Percentiles rank a stretch among this genome's conserved stretches.
These are phyloP conservation scores for Tremellales sp. DNA, from an alignment of 1,284 basidiomycete genomes.

Conservation along the genomic window DNA sequence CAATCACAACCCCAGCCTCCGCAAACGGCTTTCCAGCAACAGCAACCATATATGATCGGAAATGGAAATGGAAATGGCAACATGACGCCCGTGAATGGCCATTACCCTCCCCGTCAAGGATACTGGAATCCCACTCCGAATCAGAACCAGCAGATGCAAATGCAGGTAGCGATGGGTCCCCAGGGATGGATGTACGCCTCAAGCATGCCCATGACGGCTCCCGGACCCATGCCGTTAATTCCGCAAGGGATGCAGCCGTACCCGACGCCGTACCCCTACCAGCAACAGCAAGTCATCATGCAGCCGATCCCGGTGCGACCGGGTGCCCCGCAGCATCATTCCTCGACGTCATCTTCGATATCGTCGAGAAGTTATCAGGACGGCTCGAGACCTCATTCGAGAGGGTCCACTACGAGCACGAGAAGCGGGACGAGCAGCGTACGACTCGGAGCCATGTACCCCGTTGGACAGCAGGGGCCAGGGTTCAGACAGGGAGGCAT, in stretches of 20 bases:
- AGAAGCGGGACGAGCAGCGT: slow-evolving; percentile 41
- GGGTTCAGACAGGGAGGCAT: slow-evolving; percentile 40
- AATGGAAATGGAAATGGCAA: too few species aligned
- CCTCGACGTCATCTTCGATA: slow-evolving; percentile 40
- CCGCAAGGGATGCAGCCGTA: slow-evolving; percentile 1
- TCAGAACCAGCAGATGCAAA: background rate
- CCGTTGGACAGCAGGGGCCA: slow-evolving; percentile 23
- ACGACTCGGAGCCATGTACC: slow-evolving; percentile 39
- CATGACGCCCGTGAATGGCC: too few species aligned
- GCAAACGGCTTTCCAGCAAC: slow-evolving; percentile 4
- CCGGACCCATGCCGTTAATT: background rate
- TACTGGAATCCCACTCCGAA: too few species aligned
- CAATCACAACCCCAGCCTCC: slow-evolving; percentile 13
- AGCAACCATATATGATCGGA: too few species aligned
- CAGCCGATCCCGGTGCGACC: slow-evolving; percentile 42
- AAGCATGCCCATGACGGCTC: background rate
- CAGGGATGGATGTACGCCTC: background rate
- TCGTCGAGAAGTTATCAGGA: slow-evolving; percentile 44
- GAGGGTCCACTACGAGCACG: slow-evolving; percentile 44
- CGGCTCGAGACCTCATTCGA: slow-evolving; percentile 41
- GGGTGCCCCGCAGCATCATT: slow-evolving; percentile 31
- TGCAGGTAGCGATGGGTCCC: background rate
- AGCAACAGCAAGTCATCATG: slow-evolving; percentile 14
- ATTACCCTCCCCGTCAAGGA: too few species aligned
- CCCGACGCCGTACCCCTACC: background rate